These are phyloP conservation scores for Fraxinus latifolia DNA, from an alignment of 305 asterid species.

Conservation along the genomic window DNA sequence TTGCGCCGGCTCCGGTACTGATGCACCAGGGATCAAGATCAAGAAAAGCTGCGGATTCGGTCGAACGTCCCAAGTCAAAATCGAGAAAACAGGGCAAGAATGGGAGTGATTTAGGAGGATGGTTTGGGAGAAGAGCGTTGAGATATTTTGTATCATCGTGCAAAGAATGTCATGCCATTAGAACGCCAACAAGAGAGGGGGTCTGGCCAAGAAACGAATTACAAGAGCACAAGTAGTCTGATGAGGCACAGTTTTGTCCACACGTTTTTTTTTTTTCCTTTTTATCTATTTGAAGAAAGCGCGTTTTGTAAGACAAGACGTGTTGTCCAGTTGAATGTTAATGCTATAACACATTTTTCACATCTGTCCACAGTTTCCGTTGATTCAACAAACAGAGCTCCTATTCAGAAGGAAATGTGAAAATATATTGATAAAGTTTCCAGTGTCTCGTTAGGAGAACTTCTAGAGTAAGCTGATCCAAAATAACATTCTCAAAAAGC, in stretches of 20 bases:
- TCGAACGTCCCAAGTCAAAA: slow-evolving; percentile 7
- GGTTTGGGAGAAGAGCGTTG: slow-evolving; percentile 48
- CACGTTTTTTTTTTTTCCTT: no score
- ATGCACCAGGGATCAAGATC: slow-evolving; percentile 33
- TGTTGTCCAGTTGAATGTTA: background rate
- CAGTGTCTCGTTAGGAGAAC: background rate
- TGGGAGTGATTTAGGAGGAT: background rate
- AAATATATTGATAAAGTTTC: background rate
- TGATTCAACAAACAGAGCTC: background rate
- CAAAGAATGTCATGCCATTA: slow-evolving; percentile 61
- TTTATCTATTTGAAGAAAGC: background rate
- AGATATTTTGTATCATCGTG: slow-evolving; percentile 50
- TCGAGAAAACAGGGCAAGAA: slow-evolving; percentile 21
- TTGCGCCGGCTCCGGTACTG: slow-evolving; percentile 52
- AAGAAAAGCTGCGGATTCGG: slow-evolving; percentile 14
- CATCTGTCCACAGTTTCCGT: background rate
- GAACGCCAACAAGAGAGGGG: background rate
- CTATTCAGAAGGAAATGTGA: background rate
- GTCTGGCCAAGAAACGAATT: background rate
- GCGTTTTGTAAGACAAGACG: background rate
- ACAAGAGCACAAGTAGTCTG: background rate
- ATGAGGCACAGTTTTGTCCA: background rate
- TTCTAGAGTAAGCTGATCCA: background rate
- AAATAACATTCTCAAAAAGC: background rate
- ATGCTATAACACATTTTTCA: background rate